These are phyloP conservation scores for Flaveria sonorensis DNA, from an alignment of 129 eudicot species.

Conservation along the genomic window DNA sequence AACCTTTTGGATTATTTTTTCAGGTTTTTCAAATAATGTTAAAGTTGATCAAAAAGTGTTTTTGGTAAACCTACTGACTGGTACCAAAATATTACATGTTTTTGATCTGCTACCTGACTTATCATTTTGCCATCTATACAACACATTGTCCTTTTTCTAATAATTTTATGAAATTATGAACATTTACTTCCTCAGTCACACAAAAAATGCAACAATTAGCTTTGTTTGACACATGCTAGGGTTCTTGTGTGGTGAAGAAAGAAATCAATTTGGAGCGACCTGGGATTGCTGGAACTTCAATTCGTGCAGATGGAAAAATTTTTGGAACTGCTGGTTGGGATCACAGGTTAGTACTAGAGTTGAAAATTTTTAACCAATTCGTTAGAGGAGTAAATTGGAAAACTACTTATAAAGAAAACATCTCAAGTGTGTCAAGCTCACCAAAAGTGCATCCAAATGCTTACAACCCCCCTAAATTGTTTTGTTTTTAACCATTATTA, in stretches of 20 bases:
- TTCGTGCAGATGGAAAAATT: constrained; percentile 73
- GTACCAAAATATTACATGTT: not conserved
- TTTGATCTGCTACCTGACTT: not conserved
- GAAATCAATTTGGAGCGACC: constrained; percentile 83
- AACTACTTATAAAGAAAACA: too few relatives aligned
- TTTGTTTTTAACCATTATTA: not conserved
- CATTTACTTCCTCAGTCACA: not conserved
- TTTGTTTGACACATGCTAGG: constrained; percentile 36
- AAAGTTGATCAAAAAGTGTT: not conserved
- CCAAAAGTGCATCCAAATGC: too few relatives aligned
- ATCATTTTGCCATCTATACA: not conserved
- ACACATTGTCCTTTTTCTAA: not conserved
- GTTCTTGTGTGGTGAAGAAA: constrained; percentile 73
- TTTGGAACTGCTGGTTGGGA: constrained; percentile 95
- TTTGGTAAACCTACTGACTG: not conserved
- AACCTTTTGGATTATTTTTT: not conserved
- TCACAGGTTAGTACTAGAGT: constrained; percentile 50
- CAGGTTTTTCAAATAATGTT: not conserved
- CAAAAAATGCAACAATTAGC: not conserved
- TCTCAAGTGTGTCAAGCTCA: too few relatives aligned
- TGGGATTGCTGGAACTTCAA: constrained; percentile 70
- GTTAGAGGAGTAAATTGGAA: not conserved
- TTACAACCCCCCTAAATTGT: too few relatives aligned
- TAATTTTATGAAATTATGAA: not conserved
- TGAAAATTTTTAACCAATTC: not conserved